Evolutionary conservation across 306 rosid species (phyloP), one percentile per base, ranked within the genome.

Genomic region (Prunus davidiana): DNA sequence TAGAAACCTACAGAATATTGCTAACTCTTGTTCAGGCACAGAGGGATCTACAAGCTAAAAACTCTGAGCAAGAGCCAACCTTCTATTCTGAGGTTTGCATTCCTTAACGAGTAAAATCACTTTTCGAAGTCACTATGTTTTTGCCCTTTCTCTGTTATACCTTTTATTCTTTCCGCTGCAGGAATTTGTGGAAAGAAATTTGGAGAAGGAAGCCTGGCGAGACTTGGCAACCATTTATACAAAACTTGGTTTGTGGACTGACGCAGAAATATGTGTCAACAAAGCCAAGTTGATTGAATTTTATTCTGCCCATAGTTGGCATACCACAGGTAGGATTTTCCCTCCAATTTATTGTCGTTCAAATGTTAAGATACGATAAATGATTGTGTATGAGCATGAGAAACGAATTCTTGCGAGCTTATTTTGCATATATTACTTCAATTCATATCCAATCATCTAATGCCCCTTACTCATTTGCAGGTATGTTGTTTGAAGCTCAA

Each of bases 1-100:
- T 92, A 78, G 99, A 95, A 84, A 92, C 92, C 72, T 92, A 90
- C 82, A 89, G 96, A 87, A 77, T 89, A 82, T 86, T 95, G 88
- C 86, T 95, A 43, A 84, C 99, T 66, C 71, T 86, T 73, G 84
- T 92, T 82, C 90, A 84, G 88, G 91, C 92, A 52, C 84, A 76
- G 67, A 89, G 84, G 73, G 93, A 90, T 72, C 60, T 79, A 76
- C 84, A 82, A 78, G 69, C 79, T 32, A 85, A 81, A 76, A 75
- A 84, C 69, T 65, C 64, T 3, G 84, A 83, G 71, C 85, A 63
- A 80, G 78, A 81, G 7, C 70, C 75, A 54, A 18, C 77, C 62
- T 79, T 77, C 64, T 74, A 77, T 73, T 83, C 81, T 28, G 88
- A 90, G 91, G 96, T 89, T 41, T 66, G 89, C 78, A 56, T 80